A percentile compares a stretch with the other conserved stretches of the same genome.
Conservation (phyloP, 495 filamentous ascomycete genomes). For the Amorphotheca resinae region DNA sequence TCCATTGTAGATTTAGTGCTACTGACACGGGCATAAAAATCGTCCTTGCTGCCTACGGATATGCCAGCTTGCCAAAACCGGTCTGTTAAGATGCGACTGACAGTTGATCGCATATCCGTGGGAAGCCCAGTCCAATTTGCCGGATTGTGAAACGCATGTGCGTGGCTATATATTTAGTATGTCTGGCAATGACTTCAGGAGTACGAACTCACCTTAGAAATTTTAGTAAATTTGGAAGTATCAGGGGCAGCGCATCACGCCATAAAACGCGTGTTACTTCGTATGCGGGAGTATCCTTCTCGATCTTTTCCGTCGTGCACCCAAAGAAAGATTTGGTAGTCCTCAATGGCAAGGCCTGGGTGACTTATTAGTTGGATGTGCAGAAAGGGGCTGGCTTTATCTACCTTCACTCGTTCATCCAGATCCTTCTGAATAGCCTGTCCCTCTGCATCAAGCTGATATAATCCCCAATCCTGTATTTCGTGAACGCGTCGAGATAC, state of each 20-base stretch:
- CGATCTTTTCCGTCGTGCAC: slow-evolving; percentile 79
- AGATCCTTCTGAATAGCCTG: slow-evolving; percentile 65
- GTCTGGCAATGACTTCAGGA: slow-evolving; percentile 1
- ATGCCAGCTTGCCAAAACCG: slow-evolving; percentile 99
- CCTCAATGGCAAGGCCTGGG: slow-evolving; percentile 60
- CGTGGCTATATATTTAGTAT: slow-evolving; percentile 41
- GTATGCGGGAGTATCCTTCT: slow-evolving; percentile 52
- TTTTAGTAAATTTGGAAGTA: slow-evolving; percentile 76
- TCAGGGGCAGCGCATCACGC: slow-evolving; percentile 67
- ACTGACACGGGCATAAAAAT: slow-evolving; percentile 86
- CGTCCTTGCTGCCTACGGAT: slow-evolving; percentile 83
- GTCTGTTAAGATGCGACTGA: slow-evolving; percentile 78
- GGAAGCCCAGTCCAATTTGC: slow-evolving; percentile 72
- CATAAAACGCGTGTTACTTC: slow-evolving; percentile 64
- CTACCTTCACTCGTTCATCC: slow-evolving; percentile 56
- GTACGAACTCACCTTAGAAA: slow-evolving; percentile 55
- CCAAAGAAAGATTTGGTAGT: slow-evolving; percentile 81
- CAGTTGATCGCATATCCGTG: slow-evolving; percentile 60
- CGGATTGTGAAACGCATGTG: slow-evolving; percentile 88
- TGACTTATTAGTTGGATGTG: slow-evolving; percentile 7
- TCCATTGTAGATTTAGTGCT: slow-evolving; percentile 82
- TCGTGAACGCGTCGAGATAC: slow-evolving; percentile 57
- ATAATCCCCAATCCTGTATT: slow-evolving; percentile 70
- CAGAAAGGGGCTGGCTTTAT: not conserved
- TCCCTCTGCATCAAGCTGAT: slow-evolving; percentile 65